Base-by-base conservation (phyloP, 1,284 basidiomycete genomes). In the Golubevia sp. region DNA sequence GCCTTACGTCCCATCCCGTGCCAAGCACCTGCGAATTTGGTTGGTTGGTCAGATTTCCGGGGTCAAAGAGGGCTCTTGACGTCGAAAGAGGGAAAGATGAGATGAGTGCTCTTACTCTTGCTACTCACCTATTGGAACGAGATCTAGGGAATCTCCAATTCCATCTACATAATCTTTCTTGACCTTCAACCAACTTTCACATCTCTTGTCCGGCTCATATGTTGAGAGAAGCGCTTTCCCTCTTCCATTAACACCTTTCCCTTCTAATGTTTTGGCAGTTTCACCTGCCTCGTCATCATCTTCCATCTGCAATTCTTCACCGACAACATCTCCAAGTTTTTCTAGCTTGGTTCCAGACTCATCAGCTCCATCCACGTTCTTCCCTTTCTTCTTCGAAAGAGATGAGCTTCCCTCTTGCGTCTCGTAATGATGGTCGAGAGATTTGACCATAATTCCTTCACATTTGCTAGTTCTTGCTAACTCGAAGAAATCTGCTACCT, bases 41-140 rank as follows among this genome's bases (percentile, higher is more conserved):
- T 81, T 97, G 95, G 83, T 89, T 97, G 80, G 92, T 91, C 84
- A 97, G 94, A 5, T 90, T 88, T 73, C 97, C 94, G 55, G 89
- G 86, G 82, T 98, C 95, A 83, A 94, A 97, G 84, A 94, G 96
- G 2, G 94, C 95, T 38, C n/a, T n/a, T n/a, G n/a, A n/a, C n/a
- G n/a, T 97, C 88, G 21, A 97, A 88, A 88, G 96, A 97, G 11
- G 95, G 95, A 61, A 95, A 95, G 81, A 97, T 97, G 38, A 95
- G 92, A 79, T 92, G 91, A 20, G 38, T 18, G 38, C 11, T 34
- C 11, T 11, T 34, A 5, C 11, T 34, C 30, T 5, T 5, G 11
- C 4, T 85, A 86, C 67, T 88, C 87, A 15, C 88, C 88, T 15
- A 87, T 76, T 27, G 54, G 67, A 1, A 74, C 73, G 18, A 89